Evolutionary conservation across 2,329 filamentous ascomycete species (phyloP).

Genomic region (Neofusicoccum sp.): DNA sequence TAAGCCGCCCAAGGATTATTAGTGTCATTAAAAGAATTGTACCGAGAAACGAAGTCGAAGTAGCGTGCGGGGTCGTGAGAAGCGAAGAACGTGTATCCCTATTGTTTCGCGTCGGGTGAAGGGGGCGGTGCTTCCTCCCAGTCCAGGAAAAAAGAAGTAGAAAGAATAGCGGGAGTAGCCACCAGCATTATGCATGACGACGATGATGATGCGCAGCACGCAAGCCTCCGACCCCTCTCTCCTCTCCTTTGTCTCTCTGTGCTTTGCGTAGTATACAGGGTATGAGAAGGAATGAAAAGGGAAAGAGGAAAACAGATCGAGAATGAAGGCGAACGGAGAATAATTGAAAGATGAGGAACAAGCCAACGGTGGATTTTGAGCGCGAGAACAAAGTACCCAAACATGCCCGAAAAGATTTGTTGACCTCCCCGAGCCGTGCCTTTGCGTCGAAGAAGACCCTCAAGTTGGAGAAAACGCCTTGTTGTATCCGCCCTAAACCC

Average conservation of each 20-base stretch:
- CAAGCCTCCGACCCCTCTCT: conserved; percentile 20
- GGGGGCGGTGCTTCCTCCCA: background rate
- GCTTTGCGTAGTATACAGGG: conserved; percentile 34
- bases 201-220: conserved; percentile 21
- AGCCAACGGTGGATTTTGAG: background rate
- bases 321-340: background rate
- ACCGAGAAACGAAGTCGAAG: conserved; percentile 10
- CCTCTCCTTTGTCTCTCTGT: conserved; percentile 13
- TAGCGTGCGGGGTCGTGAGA: conserved; percentile 1
- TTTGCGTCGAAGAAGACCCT: conserved; percentile 2
- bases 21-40: conserved; percentile 18
- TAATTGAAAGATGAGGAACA: background rate
- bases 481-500: conserved; percentile 13
- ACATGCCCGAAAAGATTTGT: conserved; percentile 19
- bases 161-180: conserved; percentile 10
- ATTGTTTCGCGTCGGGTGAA: conserved; percentile 10
- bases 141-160: conserved; percentile 11
- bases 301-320: conserved; percentile 2
- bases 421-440: conserved; percentile 8
- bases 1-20: conserved; percentile 10
- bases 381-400: conserved; percentile 5
- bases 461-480: background rate
- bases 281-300: conserved; percentile 27
- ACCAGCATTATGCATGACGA: conserved; percentile 15
- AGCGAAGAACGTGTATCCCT: conserved; percentile 17